Base-by-base conservation (phyloP, 2,329 filamentous ascomycete genomes). In the Lachnellula cervina region DNA sequence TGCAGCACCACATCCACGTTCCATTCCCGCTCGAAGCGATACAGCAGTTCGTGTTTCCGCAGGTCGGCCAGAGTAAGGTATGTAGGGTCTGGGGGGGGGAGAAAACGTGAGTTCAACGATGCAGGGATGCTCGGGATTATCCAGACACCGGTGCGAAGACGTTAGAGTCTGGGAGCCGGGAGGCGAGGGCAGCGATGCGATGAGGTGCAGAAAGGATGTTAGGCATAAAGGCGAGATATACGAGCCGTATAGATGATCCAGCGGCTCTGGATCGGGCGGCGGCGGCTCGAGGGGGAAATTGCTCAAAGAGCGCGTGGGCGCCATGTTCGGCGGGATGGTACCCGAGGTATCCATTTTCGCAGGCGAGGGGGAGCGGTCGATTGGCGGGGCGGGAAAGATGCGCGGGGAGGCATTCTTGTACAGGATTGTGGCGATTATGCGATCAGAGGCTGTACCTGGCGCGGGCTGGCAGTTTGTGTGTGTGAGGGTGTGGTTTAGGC, bases 11-110 rank as follows among this genome's bases (percentile, higher is more conserved):
- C 87, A 71, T 95, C 89, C 42, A 94, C 86, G 67, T 91, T 92
- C 89, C 90, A 95, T 70, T 93, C 88, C 60, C 84, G 82, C 79
- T 96, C 90, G 67, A 95, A 95, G 17, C 85, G 81, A 75, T 89
- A 90, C 57, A 96, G 84, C 57, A 84, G 82, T 73, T 93, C 89
- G 70, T 95, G 87, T 67, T 88, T 88, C 60, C 89, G 82, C 64
- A 95, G 75, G 62, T 91, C 88, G 2, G 79, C 75, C 17, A 93
- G 67, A 66, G 83, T 76, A 65, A 89, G 72, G 72, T 88, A 89
- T 64, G 83, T 79, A 2, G 78, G 74, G 9, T 80, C 77, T 1
- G 83, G 83, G 0, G 80, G 78, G 78, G 0, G 86, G 82, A 1
- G 81, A 79, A 51, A 89, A 76, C 0, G 80, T 80, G 49, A 88